These are phyloP conservation scores for Leccinum subatratum DNA, from an alignment of 1,284 basidiomycete species.

Conservation along the genomic window DNA sequence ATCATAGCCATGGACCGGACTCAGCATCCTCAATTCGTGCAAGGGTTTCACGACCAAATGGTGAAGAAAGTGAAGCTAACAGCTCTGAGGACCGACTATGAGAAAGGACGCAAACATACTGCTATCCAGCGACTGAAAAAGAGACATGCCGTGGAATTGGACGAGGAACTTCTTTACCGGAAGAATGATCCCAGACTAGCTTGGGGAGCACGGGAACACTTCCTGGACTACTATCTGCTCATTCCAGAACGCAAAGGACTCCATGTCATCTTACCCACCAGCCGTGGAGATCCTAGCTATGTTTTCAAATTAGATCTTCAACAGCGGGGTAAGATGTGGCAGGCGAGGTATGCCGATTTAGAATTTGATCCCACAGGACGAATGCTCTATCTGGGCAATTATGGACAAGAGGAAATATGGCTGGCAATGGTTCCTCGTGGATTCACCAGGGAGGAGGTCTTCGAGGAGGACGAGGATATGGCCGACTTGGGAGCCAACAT, in stretches of 20 bases:
- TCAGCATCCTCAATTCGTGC: not conserved
- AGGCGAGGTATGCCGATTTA: slow-evolving; percentile 1
- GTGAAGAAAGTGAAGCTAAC: not conserved
- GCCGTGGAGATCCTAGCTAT: slow-evolving; percentile 1
- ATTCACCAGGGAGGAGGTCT: not conserved
- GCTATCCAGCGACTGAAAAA: not conserved
- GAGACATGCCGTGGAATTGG: not conserved
- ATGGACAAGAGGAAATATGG: slow-evolving; percentile 7
- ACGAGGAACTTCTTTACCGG: not conserved
- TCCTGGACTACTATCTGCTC: slow-evolving; percentile 2
- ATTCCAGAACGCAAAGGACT: not conserved
- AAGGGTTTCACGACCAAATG: not conserved
- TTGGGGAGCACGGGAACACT: slow-evolving; percentile 1
- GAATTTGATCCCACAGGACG: slow-evolving; percentile 3
- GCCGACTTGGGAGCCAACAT: not conserved
- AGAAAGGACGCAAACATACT: not conserved
- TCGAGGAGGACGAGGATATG: not conserved
- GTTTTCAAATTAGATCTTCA: slow-evolving; percentile 2
- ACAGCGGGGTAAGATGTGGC: not conserved
- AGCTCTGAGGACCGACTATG: not conserved
- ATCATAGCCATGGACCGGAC: not conserved
- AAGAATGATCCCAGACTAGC: not conserved
- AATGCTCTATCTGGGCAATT: slow-evolving; percentile 7
- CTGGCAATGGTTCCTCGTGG: not conserved
- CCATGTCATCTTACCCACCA: not conserved